Evolutionary conservation across 2,329 filamentous ascomycete genomes (phyloP), one percentile per base, ranked within the genome.

Genomic region (Ascochyta rabiei): DNA sequence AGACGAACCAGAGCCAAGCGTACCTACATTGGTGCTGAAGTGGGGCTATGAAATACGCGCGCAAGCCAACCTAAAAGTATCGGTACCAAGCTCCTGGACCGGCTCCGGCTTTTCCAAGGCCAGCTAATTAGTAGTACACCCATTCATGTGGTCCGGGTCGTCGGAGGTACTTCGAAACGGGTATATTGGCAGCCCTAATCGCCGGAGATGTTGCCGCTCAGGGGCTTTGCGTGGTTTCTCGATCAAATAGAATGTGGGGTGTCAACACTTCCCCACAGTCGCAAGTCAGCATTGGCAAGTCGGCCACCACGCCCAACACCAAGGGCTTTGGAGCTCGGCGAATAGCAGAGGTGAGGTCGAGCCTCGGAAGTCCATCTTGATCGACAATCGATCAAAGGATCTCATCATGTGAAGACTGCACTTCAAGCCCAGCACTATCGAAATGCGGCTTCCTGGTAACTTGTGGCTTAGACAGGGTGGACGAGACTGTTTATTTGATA

Each of bases 171-270:
- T 33, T 55, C 52, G 24, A 46, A 50, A 46, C 9, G 37, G 52
- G 52, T 55, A 50, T 37, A 46, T 38, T 47, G 35, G 35, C 37
- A 55, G 31, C 37, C 46, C 41, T 43, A 47, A 35, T 41, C 37
- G 23, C 35, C 52, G 52, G 52, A 18, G 41, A 40, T 55, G 42
- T 46, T 55, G 31, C 52, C 41, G 46, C 28, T 49, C 52, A 43
- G 15, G 35, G 52, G 46, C 26, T 19, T 21, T 43, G 26, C 31
- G 26, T 31, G 12, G 40, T 56, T 47, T 51, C 48, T 34, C 48
- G 53, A 43, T 48, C 51, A 30, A 43, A 26, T n/a, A 44, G 28
- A 56, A 48, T 56, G 53, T 42, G 53, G 53, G 53, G 53, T 56
- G 52, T 51, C 43, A 48, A 48, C 48, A 52, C 30, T 23, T 30